Percentiles rank a stretch among this genome's conserved stretches.
These are phyloP conservation scores for Vicia villosa DNA, from an alignment of 306 rosid genomes.

Conservation along the genomic window DNA sequence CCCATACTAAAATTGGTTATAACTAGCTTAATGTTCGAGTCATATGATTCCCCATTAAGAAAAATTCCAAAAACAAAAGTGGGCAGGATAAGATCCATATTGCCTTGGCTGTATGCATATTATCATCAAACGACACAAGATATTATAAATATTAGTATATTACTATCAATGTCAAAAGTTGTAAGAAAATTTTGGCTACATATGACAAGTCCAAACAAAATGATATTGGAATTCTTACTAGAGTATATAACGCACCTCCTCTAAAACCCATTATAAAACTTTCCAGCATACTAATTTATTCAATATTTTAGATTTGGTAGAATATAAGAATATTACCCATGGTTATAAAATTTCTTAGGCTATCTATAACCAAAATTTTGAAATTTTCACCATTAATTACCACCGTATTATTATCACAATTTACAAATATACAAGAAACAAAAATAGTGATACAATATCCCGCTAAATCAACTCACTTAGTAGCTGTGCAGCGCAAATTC, in stretches of 20 bases:
- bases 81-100: slow-evolving; percentile 40
- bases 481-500: no score
- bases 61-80: slow-evolving; percentile 39
- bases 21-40: slow-evolving; percentile 14
- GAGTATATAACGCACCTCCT: neutral
- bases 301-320: slow-evolving; percentile 1
- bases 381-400: no score
- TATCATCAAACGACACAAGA: slow-evolving; percentile 34
- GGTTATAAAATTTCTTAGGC: neutral
- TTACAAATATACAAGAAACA: no score
- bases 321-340: neutral
- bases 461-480: no score
- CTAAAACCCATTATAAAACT: neutral
- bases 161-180: slow-evolving; percentile 30
- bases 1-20: neutral
- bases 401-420: no score
- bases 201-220: slow-evolving; percentile 39
- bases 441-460: no score
- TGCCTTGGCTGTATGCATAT: slow-evolving; percentile 25
- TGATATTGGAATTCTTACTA: slow-evolving; percentile 42
- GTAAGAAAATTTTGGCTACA: slow-evolving; percentile 36
- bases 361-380: no score
- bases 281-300: slow-evolving; percentile 6
- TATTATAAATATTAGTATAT: neutral
- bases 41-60: slow-evolving; percentile 45